A percentile compares a stretch with the other conserved stretches of the same genome.
Conservation (phyloP, 345 rosid species). For the Salix purpurea region DNA sequence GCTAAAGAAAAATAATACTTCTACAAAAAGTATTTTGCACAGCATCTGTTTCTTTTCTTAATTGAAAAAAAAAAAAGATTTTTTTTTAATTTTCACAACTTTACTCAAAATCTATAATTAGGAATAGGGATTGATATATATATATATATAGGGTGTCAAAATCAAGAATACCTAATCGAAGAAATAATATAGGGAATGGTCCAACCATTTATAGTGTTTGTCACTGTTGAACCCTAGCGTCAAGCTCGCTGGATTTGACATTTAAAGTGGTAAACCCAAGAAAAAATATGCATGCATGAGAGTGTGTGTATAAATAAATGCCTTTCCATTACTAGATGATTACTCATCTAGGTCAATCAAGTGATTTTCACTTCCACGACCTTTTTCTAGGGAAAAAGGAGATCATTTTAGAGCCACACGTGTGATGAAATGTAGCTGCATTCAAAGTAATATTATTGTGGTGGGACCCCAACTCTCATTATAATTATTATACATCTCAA, state of each 20-base stretch:
- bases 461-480: constrained; percentile 5
- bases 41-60: too few species aligned
- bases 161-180: too few species aligned
- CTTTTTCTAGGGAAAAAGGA: constrained; percentile 4
- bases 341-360: background rate
- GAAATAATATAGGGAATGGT: background rate
- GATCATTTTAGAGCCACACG: constrained; percentile 15
- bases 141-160: too few species aligned
- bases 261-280: background rate
- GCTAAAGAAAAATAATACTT: too few species aligned
- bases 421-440: constrained; percentile 16
- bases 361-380: constrained; percentile 1
- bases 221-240: background rate
- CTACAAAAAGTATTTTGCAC: too few species aligned
- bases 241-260: background rate
- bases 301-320: background rate
- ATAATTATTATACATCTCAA: background rate
- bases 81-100: too few species aligned
- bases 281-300: background rate
- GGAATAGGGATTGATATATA: too few species aligned
- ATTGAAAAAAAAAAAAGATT: too few species aligned
- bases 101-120: too few species aligned
- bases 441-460: constrained; percentile 16
- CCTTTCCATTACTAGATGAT: background rate
- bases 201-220: constrained; percentile 8